phyloP scores from a whole-genome alignment of 1,284 basidiomycete species.

The Naganishia sp. region DNA sequence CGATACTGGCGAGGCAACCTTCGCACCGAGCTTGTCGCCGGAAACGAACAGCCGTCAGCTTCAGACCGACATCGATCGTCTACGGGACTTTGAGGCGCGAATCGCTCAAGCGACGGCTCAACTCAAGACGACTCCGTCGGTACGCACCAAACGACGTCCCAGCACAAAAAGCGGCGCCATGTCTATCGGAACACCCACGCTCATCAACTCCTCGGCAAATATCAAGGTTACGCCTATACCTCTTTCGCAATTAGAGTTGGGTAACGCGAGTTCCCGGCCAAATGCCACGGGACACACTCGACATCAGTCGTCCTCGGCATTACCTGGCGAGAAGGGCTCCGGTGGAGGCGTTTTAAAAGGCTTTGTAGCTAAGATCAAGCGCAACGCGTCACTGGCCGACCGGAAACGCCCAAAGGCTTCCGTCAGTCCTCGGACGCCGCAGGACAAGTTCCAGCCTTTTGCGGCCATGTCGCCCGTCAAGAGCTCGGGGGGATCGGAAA shows the following conservation, averaged over 20 bases:
- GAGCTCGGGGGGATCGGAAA: not conserved
- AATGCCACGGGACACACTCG: not conserved
- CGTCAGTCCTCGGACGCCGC: not conserved
- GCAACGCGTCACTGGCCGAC: slow-evolving; percentile 27
- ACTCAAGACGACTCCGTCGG: slow-evolving; percentile 46
- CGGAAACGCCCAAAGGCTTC: slow-evolving; percentile 19
- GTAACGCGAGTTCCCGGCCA: not conserved
- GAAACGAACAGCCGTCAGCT: not conserved
- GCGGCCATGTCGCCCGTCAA: not conserved
- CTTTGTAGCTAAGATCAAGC: slow-evolving; percentile 31
- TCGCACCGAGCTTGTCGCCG: too few relatives aligned
- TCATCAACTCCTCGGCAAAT: slow-evolving; percentile 27
- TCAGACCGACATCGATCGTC: slow-evolving; percentile 43
- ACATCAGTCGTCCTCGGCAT: slow-evolving; percentile 18
- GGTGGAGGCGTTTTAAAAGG: slow-evolving; percentile 19
- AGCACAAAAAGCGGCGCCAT: slow-evolving; percentile 38
- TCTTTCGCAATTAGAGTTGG: not conserved
- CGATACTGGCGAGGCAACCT: not conserved
- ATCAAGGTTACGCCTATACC: slow-evolving; percentile 27
- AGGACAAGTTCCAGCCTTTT: slow-evolving; percentile 12
- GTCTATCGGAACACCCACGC: slow-evolving; percentile 24
- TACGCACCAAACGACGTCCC: slow-evolving; percentile 38
- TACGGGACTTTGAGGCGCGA: slow-evolving; percentile 49
- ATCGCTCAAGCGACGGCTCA: slow-evolving; percentile 49
- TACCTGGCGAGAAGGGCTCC: not conserved